These are phyloP conservation scores for Gracilaria gracilis DNA, from an alignment of 23 red algal genomes.

Conservation along the genomic window DNA sequence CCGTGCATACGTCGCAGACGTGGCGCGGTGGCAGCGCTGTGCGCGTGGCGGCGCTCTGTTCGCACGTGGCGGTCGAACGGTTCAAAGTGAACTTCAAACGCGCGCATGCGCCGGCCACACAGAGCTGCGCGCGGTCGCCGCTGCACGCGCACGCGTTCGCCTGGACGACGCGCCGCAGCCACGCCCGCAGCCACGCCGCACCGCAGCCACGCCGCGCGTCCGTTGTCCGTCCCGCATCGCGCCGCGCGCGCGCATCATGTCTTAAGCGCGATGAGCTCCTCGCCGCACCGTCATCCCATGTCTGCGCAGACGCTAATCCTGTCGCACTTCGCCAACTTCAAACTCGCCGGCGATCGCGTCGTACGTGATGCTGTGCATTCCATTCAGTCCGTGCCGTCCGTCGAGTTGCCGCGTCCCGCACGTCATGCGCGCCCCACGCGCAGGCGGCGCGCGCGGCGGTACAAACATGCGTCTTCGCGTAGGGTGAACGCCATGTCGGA, in stretches of 20 bases:
- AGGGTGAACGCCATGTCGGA: slow-evolving; percentile 49
- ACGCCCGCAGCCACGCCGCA: not conserved
- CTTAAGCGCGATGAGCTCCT: slow-evolving; percentile 11
- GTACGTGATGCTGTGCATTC: slow-evolving; percentile 64
- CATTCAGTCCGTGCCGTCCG: slow-evolving; percentile 12
- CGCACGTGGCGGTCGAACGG: no score
- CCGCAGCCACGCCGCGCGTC: not conserved
- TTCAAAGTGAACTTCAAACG: not conserved
- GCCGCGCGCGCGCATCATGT: slow-evolving; percentile 15
- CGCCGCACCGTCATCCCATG: slow-evolving; percentile 10
- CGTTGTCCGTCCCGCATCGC: not conserved
- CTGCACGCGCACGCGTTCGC: no score
- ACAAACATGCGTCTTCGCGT: slow-evolving; percentile 6
- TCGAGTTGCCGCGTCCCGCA: not conserved
- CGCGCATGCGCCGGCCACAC: not conserved
- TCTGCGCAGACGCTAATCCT: slow-evolving; percentile 46
- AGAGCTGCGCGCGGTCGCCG: not conserved
- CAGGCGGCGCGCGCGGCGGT: slow-evolving; percentile 23
- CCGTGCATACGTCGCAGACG: not conserved
- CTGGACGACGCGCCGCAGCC: not conserved
- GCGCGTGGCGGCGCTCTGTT: not conserved
- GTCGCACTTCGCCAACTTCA: slow-evolving; percentile 73
- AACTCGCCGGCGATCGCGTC: slow-evolving; percentile 77
- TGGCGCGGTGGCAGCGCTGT: not conserved
- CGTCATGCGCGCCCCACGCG: slow-evolving; percentile 23